Percentiles rank a stretch among this genome's conserved stretches.
phyloP scores from a whole-genome alignment of 192 early-diverging fungal species.

The Coemansia erecta region DNA sequence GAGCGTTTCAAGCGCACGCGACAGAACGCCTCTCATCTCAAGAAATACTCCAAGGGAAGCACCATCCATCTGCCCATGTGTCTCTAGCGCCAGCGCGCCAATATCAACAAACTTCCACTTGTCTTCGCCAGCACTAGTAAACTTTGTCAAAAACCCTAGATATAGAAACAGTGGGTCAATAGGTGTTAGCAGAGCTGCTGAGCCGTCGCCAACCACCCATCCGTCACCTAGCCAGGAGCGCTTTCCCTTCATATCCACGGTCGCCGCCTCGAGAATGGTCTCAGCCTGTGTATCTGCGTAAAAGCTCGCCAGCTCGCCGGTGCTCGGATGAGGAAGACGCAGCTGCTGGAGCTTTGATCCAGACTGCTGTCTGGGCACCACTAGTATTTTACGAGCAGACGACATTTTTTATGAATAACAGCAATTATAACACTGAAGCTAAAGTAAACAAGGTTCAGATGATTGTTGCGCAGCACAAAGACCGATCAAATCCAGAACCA shows the following conservation, averaged over 20 bases:
- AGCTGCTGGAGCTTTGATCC: conserved; percentile 22
- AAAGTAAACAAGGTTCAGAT: neutral
- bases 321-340: conserved; percentile 35
- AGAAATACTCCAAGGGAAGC: conserved; percentile 15
- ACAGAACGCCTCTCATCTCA: neutral
- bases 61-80: conserved; percentile 21
- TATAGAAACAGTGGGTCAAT: conserved; percentile 43
- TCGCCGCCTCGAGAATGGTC: conserved; percentile 27
- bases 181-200: conserved; percentile 19
- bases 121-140: conserved; percentile 8
- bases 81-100: conserved; percentile 25
- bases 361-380: conserved; percentile 21
- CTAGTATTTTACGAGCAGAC: conserved; percentile 16
- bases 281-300: conserved; percentile 23
- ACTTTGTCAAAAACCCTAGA: conserved; percentile 26
- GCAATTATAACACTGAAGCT: neutral
- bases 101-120: conserved; percentile 40
- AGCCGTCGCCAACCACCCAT: conserved; percentile 29
- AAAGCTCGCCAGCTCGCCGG: conserved; percentile 22
- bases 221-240: conserved; percentile 35
- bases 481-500: too few species aligned
- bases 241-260: conserved; percentile 28
- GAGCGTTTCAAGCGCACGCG: conserved; percentile 19
- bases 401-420: neutral
- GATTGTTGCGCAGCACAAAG: too few species aligned